Conservation (phyloP, 1,284 basidiomycete species). For the Exobasidium cylindrosporum region DNA sequence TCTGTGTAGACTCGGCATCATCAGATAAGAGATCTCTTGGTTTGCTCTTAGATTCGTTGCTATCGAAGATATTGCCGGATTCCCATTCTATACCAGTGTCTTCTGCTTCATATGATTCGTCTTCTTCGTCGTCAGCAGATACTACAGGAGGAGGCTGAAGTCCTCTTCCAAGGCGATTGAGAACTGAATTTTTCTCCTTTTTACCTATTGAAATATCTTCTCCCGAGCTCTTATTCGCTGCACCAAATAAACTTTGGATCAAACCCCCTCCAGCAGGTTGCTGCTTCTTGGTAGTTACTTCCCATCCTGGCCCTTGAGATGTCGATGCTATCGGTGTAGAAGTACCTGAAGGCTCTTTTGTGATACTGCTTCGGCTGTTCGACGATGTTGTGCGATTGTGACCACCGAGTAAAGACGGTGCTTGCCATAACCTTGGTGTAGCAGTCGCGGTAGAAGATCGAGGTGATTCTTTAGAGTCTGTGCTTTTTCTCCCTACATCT, state of each 20-base stretch:
- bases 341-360: not conserved
- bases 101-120: conserved; percentile 1
- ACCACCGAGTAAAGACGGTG: not conserved
- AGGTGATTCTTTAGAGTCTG: not conserved
- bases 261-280: not conserved
- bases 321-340: not conserved
- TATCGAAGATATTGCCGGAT: not conserved
- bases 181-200: not conserved
- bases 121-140: conserved; percentile 4
- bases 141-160: conserved; percentile 5
- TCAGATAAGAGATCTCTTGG: not conserved
- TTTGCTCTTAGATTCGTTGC: not conserved
- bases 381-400: not conserved
- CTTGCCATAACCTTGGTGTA: conserved; percentile 10
- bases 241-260: not conserved
- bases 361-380: not conserved
- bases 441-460: not conserved
- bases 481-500: not conserved
- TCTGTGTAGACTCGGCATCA: not conserved
- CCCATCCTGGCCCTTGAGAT: conserved; percentile 11
- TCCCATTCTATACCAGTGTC: conserved; percentile 12
- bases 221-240: not conserved
- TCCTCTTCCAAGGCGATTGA: not conserved
- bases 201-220: not conserved
- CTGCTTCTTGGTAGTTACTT: conserved; percentile 7